phyloP scores from a whole-genome alignment of 2,329 filamentous ascomycete species.

The Tympanopsis confertula region DNA sequence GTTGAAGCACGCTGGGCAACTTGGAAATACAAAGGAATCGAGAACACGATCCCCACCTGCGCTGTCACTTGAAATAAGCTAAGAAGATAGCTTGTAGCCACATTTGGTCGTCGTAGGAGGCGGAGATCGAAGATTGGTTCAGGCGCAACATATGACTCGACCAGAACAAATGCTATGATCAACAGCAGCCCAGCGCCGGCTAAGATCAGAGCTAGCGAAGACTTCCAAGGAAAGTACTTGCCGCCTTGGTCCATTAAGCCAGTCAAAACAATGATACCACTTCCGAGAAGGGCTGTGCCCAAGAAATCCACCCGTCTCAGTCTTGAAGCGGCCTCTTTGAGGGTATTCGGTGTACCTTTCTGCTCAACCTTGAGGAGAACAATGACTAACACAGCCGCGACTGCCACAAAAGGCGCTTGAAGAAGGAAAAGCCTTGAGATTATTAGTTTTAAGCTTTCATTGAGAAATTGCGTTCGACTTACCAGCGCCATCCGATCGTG shows the following conservation, averaged over 20 bases:
- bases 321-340: conserved; percentile 3
- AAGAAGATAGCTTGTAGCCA: too few relatives aligned
- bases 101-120: too few relatives aligned
- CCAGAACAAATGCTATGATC: too few relatives aligned
- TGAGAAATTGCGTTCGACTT: conserved; percentile 6
- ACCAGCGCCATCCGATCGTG: conserved; percentile 56
- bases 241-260: conserved; percentile 32
- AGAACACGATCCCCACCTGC: conserved; percentile 41
- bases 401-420: conserved; percentile 40
- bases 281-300: conserved; percentile 33
- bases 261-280: conserved; percentile 19
- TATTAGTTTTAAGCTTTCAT: neutral
- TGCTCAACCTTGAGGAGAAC: conserved; percentile 10
- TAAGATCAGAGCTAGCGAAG: conserved; percentile 3
- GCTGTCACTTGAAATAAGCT: too few relatives aligned
- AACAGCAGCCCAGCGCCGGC: conserved; percentile 2
- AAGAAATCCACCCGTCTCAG: conserved; percentile 40
- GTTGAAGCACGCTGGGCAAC: conserved; percentile 44
- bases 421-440: conserved; percentile 37
- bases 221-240: conserved; percentile 46
- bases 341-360: conserved; percentile 11
- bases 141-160: too few relatives aligned
- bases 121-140: too few relatives aligned
- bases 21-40: conserved; percentile 60
- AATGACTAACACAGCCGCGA: conserved; percentile 34